Evolutionary conservation across 108 stramenopile genomes (phyloP).

Genomic region (Cyclostephanos tholiformis): DNA sequence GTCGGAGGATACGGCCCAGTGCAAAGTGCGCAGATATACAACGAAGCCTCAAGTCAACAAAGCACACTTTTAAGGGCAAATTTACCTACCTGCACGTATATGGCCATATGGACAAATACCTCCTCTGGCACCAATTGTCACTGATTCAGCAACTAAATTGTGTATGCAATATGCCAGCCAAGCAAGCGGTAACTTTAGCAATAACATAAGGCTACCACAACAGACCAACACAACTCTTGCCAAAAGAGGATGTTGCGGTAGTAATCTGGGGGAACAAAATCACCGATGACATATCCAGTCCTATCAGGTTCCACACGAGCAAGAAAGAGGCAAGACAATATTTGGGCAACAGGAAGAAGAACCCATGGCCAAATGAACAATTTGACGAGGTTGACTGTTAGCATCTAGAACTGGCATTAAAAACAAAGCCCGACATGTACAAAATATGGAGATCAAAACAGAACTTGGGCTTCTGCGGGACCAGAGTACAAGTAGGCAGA

Average conservation of each 20-base stretch:
- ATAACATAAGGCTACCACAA: background rate
- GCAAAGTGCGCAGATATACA: background rate
- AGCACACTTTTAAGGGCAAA: background rate
- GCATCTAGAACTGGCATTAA: too few species aligned
- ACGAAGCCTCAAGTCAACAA: background rate
- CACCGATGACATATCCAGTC: too few species aligned
- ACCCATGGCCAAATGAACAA: too few species aligned
- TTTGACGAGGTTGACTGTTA: too few species aligned
- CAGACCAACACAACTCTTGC: background rate
- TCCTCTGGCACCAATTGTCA: too few species aligned
- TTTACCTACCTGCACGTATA: background rate
- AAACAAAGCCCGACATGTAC: too few species aligned
- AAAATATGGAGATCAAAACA: too few species aligned
- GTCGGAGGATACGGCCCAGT: background rate
- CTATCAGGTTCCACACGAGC: too few species aligned
- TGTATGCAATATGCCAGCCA: background rate
- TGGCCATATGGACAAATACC: background rate
- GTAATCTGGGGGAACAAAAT: background rate
- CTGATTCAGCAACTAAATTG: slow-evolving; percentile 3
- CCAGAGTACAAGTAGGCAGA: background rate
- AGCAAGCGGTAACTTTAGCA: background rate
- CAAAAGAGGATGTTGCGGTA: background rate
- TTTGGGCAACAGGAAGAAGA: too few species aligned
- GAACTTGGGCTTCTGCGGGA: too few species aligned
- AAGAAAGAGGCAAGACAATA: too few species aligned